These are phyloP conservation scores for Fomitopsis pulvina DNA, from an alignment of 768 basidiomycete genomes.

Conservation along the genomic window DNA sequence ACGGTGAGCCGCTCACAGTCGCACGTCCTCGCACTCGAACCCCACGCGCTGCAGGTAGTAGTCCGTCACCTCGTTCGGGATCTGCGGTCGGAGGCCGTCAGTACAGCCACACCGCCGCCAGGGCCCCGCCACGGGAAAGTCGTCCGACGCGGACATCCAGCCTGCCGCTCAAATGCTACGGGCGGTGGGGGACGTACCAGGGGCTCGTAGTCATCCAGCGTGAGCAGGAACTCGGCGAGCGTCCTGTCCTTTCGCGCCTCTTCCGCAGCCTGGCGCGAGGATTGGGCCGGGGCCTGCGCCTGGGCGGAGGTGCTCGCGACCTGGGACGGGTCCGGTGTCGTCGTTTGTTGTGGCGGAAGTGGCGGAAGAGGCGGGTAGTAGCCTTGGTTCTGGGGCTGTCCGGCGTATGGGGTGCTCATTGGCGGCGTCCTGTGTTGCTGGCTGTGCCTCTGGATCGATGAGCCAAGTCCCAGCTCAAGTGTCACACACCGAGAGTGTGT, in stretches of 20 bases:
- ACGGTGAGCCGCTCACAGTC: slow-evolving; percentile 53
- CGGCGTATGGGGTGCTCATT: slow-evolving; percentile 16
- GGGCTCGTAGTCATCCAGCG: slow-evolving; percentile 96
- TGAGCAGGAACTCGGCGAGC: slow-evolving; percentile 87
- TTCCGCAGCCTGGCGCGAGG: slow-evolving; percentile 66
- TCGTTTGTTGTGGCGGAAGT: slow-evolving; percentile 7
- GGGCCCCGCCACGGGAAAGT: too few species aligned
- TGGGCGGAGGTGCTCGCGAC: slow-evolving; percentile 16
- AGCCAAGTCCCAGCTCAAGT: too few species aligned
- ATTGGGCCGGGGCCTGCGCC: slow-evolving; percentile 25
- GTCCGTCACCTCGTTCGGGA: slow-evolving; percentile 96
- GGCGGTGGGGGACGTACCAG: slow-evolving; percentile 47
- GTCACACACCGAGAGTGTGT: too few species aligned
- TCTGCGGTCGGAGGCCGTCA: slow-evolving; percentile 38
- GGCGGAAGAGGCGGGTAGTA: slow-evolving; percentile 14
- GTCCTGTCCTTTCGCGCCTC: slow-evolving; percentile 86
- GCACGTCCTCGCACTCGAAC: slow-evolving; percentile 91
- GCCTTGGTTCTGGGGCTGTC: slow-evolving; percentile 4
- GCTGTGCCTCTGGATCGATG: too few species aligned
- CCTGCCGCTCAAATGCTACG: neutral
- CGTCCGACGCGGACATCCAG: too few species aligned
- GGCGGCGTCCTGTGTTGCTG: too few species aligned
- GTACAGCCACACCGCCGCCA: neutral
- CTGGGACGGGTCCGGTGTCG: slow-evolving; percentile 15
- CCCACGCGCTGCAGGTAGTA: slow-evolving; percentile 95